Base-by-base conservation (phyloP, 306 rosid species). In the Purshia tridentata region DNA sequence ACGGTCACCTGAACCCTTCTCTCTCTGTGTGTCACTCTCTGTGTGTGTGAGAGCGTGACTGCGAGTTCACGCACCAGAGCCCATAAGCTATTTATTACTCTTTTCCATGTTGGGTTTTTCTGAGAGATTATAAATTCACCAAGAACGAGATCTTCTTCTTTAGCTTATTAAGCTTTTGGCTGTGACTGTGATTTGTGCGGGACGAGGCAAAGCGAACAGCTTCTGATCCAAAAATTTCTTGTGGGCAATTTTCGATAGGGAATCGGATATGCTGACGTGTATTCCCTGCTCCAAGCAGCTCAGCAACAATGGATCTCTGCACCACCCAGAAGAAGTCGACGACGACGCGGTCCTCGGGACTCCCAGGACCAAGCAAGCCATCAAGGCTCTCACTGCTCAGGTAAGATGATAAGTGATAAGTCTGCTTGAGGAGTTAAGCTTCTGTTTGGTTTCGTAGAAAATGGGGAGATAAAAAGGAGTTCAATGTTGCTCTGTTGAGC, bases 221-320 rank as follows among this genome's bases (percentile, higher is more conserved):
- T 1, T 58, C 18, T 58, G 64, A 58, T 58, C 18, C n/a, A 7
- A 58, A 58, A 13, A 29, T 1, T 29, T 29, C 64, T 58, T 58
- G 13, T 1, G 5, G 14, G 6, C 14, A 15, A 5, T 4, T 58
- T 29, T 29, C 54, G 47, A 22, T 70, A 60, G 42, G 60, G 65
- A 75, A 58, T 81, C 77, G 67, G 74, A 78, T 81, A 94, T 91
- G 99, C 82, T 94, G 88, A 91, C 92, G 76, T 94, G 99, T 85
- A 88, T 91, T 64, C 88, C 99, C 5, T 91, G 99, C 88, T 85
- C 97, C 19, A 90, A 94, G 88, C 91, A 90, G 72, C 96, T 89
- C 66, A 88, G 79, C 71, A 85, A 91, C 72, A 86, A 91, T 82
- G 95, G 97, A 91, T 94, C 99, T 91, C 92, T 88, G 72, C 86